These are phyloP conservation scores for Tripterygium wilfordii DNA, from an alignment of 177 flowering plant genomes.

Conservation along the genomic window DNA sequence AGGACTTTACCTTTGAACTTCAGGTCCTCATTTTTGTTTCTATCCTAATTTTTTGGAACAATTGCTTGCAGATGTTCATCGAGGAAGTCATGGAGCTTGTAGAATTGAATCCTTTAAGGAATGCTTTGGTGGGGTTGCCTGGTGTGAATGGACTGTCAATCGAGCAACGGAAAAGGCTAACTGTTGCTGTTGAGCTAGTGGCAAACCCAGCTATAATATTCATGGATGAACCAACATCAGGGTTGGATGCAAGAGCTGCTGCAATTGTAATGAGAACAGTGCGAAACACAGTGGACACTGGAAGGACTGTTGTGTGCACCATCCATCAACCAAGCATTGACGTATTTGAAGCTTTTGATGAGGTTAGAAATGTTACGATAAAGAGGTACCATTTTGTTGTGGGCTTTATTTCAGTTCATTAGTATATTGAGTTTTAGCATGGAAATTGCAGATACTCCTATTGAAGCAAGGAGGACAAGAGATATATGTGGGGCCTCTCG, in stretches of 20 bases:
- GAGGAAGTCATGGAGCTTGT: constrained; percentile 63
- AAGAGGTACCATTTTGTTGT: background rate
- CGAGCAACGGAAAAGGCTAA: constrained; percentile 81
- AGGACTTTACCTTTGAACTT: no score
- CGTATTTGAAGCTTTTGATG: constrained; percentile 88
- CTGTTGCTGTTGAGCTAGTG: constrained; percentile 88
- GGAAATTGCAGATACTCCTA: constrained; percentile 52
- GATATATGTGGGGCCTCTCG: constrained; percentile 76
- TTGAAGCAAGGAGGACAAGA: constrained; percentile 74
- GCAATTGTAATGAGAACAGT: constrained; percentile 91
- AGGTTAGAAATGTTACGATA: constrained; percentile 29
- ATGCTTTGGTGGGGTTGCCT: constrained; percentile 62
- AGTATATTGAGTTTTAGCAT: no score
- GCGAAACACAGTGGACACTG: constrained; percentile 82
- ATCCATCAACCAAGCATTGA: constrained; percentile 92
- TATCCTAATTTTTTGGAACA: background rate
- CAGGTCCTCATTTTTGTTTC: no score
- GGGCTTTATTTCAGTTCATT: background rate
- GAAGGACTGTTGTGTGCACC: constrained; percentile 86
- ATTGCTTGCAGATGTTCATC: constrained; percentile 41
- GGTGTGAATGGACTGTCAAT: constrained; percentile 81
- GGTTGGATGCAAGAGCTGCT: constrained; percentile 89
- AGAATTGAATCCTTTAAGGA: constrained; percentile 37
- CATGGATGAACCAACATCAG: constrained; percentile 95
- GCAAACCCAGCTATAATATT: constrained; percentile 90